Base-by-base conservation (phyloP, 306 rosid genomes). In the Elaeagnus macrophylla region DNA sequence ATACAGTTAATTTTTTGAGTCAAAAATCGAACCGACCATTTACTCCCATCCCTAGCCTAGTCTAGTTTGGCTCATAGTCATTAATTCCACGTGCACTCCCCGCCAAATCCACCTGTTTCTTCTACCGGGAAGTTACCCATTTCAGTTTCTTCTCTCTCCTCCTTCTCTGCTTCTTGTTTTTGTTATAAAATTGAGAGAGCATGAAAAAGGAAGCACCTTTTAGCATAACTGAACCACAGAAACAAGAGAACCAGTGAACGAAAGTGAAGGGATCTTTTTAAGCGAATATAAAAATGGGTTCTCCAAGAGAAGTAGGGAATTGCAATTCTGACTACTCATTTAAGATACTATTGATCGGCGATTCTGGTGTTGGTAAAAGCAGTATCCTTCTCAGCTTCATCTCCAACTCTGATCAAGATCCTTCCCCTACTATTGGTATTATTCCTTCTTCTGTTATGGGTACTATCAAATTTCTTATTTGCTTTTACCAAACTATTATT, bases 301-400 rank as follows among this genome's bases (percentile, higher is more conserved):
- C 91, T 67, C 37, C 75, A 75, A 62, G 77, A 9, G 80, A 70
- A 76, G 89, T 63, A 32, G 81, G 77, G 9, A 72, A 43, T 58
- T 53, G 60, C 61, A 82, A 57, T 69, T 72, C 62, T 61, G 99
- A 91, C 77, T 84, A 84, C 83, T 91, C 95, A 2, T 91, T 87
- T 64, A 91, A 91, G 87, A 73, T 91, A 17, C 67, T 87, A 69
- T 45, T 91, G 87, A 68, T 80, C 10, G 99, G 99, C 54, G 99
- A 91, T 71, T 91, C 95, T 71, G 95, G 95, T 49, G 99, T 91
- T 67, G 99, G 99, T 54, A 91, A 91, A 73, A 91, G 99, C 70
- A 80, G 96, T 65, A 86, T 91, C 62, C 85, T 91, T 44, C 89
- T 86, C 61, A 87, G 81, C 67, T 91, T 87, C 73, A 87, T 84